Evolutionary conservation across 2,329 filamentous ascomycete genomes (phyloP), one percentile per base, ranked within the genome.

Genomic region (Spiromastix sp.): DNA sequence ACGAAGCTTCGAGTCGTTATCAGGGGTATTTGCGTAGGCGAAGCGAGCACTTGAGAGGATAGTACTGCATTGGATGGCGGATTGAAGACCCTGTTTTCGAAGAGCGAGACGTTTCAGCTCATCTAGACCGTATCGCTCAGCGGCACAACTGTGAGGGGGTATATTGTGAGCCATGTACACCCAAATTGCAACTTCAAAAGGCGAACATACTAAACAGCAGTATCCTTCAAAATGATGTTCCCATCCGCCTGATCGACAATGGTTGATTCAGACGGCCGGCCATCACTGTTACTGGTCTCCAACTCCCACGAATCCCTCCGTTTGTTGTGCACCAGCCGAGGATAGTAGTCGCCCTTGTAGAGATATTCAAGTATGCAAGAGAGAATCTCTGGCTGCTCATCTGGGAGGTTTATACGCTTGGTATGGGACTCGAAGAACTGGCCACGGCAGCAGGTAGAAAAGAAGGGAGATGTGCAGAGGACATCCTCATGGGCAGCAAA

Each of bases 261-360:
- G 4, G 79, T 85, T 27, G 76, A 73, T 48, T 81, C 79, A 12
- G 39, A 28, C 11, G 34, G 19, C 9, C 35, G 28, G 15, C 30
- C 22, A 13, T 26, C 66, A 60, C 15, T 61, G 55, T 20, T 60
- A 1, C 61, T 57, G 32, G 76, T 73, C 58, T 93, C 85, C n/a
- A 94, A 66, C 54, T 82, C 79, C 80, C 84, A 94, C 34, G 75
- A 79, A 57, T 85, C 78, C 37, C 75, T 74, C 44, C 79, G 77
- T 66, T 86, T 85, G 64, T 89, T 85, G 61, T 85, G 85, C 38
- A 85, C 63, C 16, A 93, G 70, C 12, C 81, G 80, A 3, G 87
- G 86, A 48, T 80, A 87, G 64, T 94, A 94, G 60, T 94, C 87
- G 44, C 86, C 86, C 63, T 93, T 93, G 72, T 93, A 93, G 38